phyloP scores from a whole-genome alignment of 73 alveolate genomes.

The Paramecium bursaria region DNA sequence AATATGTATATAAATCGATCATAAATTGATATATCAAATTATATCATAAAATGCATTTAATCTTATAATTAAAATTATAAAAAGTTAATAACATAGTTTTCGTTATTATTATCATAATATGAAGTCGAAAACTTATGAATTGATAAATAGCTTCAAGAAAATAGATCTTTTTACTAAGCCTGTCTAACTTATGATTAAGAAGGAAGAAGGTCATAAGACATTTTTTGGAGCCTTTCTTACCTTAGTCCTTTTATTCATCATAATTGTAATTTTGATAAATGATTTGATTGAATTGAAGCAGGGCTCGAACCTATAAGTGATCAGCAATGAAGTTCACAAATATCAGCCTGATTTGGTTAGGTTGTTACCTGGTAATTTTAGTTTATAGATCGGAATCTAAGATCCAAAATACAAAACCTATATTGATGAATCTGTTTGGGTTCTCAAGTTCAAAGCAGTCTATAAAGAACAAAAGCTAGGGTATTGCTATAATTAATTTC shows the following conservation, averaged over 20 bases:
- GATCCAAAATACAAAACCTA: constrained; percentile 4
- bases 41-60: too few relatives aligned
- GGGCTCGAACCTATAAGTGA: too few relatives aligned
- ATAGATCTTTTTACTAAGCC: constrained; percentile 37
- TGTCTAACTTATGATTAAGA: not conserved
- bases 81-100: too few relatives aligned
- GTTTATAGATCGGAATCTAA: constrained; percentile 9
- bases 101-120: too few relatives aligned
- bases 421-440: constrained; percentile 56
- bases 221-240: constrained; percentile 38
- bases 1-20: too few relatives aligned
- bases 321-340: constrained; percentile 20
- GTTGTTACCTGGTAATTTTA: constrained; percentile 4
- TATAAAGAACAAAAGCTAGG: not conserved
- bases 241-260: not conserved
- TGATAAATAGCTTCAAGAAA: not conserved
- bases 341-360: constrained; percentile 10
- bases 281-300: too few relatives aligned
- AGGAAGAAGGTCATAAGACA: constrained; percentile 37
- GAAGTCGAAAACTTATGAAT: too few relatives aligned
- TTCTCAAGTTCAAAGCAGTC: not conserved
- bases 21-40: too few relatives aligned
- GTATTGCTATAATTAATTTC: too few relatives aligned
- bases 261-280: too few relatives aligned
- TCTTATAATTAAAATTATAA: too few relatives aligned